A percentile compares a stretch with the other conserved stretches of the same genome.
Conservation (phyloP, 306 rosid genomes). For the Cercis canadensis region DNA sequence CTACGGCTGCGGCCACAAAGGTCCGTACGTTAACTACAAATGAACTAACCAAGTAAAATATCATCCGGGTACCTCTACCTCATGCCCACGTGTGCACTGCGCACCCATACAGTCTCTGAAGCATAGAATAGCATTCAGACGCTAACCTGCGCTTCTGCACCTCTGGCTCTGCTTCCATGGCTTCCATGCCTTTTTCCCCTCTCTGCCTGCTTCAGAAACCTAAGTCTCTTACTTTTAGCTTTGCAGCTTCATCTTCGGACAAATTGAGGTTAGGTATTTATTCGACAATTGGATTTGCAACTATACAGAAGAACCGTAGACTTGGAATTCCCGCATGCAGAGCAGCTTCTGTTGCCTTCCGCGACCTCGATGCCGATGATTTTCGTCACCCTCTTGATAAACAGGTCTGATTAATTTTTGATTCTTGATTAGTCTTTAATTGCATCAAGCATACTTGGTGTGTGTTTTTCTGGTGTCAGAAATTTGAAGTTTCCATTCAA, state of each 20-base stretch:
- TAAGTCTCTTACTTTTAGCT: slow-evolving; percentile 34
- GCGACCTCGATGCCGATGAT: slow-evolving; percentile 90
- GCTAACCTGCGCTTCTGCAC: slow-evolving; percentile 9
- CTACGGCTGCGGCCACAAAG: slow-evolving; percentile 60
- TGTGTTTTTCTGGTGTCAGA: not conserved
- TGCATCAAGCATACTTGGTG: not conserved
- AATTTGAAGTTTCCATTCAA: not conserved
- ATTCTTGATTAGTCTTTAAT: not conserved
- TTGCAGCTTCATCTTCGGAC: slow-evolving; percentile 39
- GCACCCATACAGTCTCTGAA: not conserved
- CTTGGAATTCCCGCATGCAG: slow-evolving; percentile 43
- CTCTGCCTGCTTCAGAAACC: slow-evolving; percentile 52
- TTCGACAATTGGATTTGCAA: slow-evolving; percentile 31
- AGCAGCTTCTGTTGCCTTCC: slow-evolving; percentile 70
- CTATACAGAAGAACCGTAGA: slow-evolving; percentile 36
- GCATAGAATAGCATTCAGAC: not conserved
- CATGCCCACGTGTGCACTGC: slow-evolving; percentile 7
- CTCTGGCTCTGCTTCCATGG: slow-evolving; percentile 58
- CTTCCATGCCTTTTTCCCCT: slow-evolving; percentile 62
- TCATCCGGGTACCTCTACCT: not conserved
- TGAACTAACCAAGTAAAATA: not conserved
- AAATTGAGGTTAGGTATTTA: slow-evolving; percentile 33
- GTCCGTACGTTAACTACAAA: slow-evolving; percentile 30
- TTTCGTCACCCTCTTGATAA: slow-evolving; percentile 95
- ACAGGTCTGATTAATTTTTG: slow-evolving; percentile 55